These are phyloP conservation scores for Fusarium vanettenii DNA, from an alignment of 2,329 filamentous ascomycete genomes.

Conservation along the genomic window DNA sequence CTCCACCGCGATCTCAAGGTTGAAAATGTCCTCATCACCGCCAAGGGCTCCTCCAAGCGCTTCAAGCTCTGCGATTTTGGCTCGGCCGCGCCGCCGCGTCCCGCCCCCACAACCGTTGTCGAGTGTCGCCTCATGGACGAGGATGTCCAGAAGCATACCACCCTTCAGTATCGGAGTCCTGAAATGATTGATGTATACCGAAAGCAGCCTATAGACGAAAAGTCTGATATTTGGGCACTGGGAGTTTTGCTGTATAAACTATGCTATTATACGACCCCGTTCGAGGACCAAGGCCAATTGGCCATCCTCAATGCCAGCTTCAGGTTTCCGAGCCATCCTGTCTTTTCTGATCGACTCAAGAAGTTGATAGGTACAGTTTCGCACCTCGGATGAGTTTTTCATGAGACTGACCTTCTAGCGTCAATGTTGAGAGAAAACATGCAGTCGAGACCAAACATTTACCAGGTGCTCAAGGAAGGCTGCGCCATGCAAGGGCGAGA, in stretches of 20 bases:
- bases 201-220: constrained; percentile 96
- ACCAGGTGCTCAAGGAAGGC: constrained; percentile 87
- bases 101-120: constrained; percentile 85
- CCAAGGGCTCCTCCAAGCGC: constrained; percentile 71
- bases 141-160: constrained; percentile 96
- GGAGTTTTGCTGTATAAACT: constrained; percentile 97
- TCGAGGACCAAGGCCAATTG: constrained; percentile 97
- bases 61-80: constrained; percentile 99
- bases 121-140: constrained; percentile 96
- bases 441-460: constrained; percentile 86
- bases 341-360: constrained; percentile 91
- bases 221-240: constrained; percentile 98
- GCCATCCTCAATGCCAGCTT: constrained; percentile 96
- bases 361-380: constrained; percentile 78
- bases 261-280: constrained; percentile 98
- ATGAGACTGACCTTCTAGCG: constrained; percentile 60
- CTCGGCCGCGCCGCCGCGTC: constrained; percentile 84
- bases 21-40: constrained; percentile 93
- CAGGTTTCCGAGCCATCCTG: constrained; percentile 88
- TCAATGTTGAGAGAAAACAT: constrained; percentile 92
- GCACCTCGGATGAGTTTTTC: neutral
- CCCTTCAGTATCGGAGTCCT: constrained; percentile 95
- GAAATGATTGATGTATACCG: constrained; percentile 99
- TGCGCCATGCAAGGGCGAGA: constrained; percentile 90
- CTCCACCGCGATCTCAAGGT: constrained; percentile 97